These are phyloP conservation scores for Chromera velia DNA, from an alignment of 73 alveolate genomes.

Conservation along the genomic window DNA sequence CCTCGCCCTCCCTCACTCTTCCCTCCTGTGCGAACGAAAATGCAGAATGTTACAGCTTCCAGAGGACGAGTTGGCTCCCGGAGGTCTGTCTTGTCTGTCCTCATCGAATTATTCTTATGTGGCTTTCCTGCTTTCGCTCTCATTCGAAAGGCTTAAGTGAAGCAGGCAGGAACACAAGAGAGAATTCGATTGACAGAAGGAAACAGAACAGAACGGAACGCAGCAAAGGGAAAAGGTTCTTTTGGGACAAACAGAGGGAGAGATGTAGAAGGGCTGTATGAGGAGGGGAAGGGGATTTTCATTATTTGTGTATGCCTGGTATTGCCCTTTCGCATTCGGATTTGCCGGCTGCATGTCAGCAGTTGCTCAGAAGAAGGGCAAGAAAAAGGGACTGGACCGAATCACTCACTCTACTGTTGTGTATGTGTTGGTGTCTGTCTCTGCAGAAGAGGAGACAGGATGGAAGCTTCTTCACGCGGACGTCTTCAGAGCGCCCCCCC, in stretches of 20 bases:
- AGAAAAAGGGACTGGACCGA: neutral
- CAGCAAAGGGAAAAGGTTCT: neutral
- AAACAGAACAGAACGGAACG: neutral
- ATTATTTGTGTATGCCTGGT: no score
- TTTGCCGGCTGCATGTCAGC: no score
- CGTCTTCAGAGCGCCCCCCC: neutral
- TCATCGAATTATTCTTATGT: no score
- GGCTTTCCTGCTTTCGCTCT: no score
- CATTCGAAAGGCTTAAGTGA: no score
- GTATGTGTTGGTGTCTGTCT: neutral
- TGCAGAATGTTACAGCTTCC: no score
- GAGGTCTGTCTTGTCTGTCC: no score
- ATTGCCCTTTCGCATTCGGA: no score
- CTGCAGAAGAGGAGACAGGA: neutral
- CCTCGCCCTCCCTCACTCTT: no score
- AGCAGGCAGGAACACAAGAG: neutral
- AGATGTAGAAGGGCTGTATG: neutral
- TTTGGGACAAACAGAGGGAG: neutral
- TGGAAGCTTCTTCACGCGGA: neutral
- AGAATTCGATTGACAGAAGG: neutral
- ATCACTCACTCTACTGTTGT: neutral
- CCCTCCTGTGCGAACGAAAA: no score
- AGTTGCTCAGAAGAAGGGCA: neutral
- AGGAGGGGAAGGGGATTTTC: no score
- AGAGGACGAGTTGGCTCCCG: no score